These are phyloP conservation scores for Trypanosoma conorhini DNA, from an alignment of 208 protist species.

Conservation along the genomic window DNA sequence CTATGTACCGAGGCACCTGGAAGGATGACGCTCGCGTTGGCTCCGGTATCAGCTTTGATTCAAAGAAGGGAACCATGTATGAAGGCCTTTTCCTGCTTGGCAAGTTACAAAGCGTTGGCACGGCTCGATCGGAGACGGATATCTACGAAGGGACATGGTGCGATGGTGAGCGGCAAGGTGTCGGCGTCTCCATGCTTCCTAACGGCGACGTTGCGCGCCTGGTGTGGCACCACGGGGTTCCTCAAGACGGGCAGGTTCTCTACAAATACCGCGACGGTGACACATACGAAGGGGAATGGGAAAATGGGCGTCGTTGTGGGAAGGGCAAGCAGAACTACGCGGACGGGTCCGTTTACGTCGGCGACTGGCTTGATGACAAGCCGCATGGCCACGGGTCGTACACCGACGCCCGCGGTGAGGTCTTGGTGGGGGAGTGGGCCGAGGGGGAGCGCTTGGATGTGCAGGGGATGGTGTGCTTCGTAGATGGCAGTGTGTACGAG, in stretches of 20 bases:
- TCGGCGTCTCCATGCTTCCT: constrained; percentile 64
- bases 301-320: constrained; percentile 55
- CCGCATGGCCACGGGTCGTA: constrained; percentile 72
- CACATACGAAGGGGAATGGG: constrained; percentile 86
- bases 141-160: constrained; percentile 83
- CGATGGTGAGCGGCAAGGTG: constrained; percentile 80
- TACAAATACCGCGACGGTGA: constrained; percentile 50
- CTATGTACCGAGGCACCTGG: constrained; percentile 81
- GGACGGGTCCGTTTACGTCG: constrained; percentile 85
- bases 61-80: constrained; percentile 51
- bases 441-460: constrained; percentile 55
- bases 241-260: constrained; percentile 66
- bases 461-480: constrained; percentile 43
- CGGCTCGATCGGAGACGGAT: constrained; percentile 30
- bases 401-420: constrained; percentile 58
- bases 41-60: constrained; percentile 57
- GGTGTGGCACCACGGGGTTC: constrained; percentile 69
- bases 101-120: constrained; percentile 58
- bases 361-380: constrained; percentile 66
- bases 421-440: constrained; percentile 69
- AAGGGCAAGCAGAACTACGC: constrained; percentile 57
- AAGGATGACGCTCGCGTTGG: constrained; percentile 62
- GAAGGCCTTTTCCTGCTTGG: constrained; percentile 80
- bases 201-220: constrained; percentile 79
- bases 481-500: constrained; percentile 79